Conservation (phyloP, 768 basidiomycete species). For the Leucosporidium creatinivorum region DNA sequence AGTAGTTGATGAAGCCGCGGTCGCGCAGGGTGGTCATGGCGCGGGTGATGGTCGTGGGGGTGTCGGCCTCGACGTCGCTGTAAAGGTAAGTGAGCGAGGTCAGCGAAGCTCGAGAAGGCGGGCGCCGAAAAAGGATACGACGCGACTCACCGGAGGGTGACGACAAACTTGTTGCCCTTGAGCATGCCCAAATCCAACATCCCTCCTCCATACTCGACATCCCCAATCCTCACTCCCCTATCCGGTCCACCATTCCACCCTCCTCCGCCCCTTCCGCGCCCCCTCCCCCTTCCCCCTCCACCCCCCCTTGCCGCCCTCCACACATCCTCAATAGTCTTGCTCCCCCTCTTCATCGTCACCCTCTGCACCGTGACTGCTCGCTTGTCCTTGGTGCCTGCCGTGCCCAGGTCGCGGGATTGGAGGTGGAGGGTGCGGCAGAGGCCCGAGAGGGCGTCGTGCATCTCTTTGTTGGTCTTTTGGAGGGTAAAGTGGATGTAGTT, state of each 20-base stretch:
- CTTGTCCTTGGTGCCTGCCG: conserved; percentile 97
- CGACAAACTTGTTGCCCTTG: conserved; percentile 90
- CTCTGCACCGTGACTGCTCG: conserved; percentile 92
- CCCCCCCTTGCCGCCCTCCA: conserved; percentile 53
- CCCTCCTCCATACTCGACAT: conserved; percentile 74
- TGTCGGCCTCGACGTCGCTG: conserved; percentile 79
- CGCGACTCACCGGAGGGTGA: conserved; percentile 72
- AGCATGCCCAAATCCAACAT: conserved; percentile 88
- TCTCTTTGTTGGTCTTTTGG: conserved; percentile 96
- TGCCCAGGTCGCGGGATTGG: conserved; percentile 69
- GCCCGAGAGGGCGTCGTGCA: conserved; percentile 81
- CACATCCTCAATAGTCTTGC: conserved; percentile 67
- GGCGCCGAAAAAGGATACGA: not conserved
- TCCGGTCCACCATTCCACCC: conserved; percentile 5
- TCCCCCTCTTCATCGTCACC: conserved; percentile 67
- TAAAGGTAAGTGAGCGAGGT: not conserved
- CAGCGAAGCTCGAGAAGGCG: not conserved
- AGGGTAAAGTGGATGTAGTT: conserved; percentile 93
- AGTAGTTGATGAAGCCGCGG: conserved; percentile 95
- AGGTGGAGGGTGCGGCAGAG: conserved; percentile 65
- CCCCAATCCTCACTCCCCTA: conserved; percentile 60
- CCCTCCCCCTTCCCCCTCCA: conserved; percentile 43
- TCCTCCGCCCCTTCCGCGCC: conserved; percentile 20
- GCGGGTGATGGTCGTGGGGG: conserved; percentile 61
- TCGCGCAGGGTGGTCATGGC: conserved; percentile 69